Base-by-base conservation (phyloP, 306 rosid genomes). In the Trifolium fragiferum region DNA sequence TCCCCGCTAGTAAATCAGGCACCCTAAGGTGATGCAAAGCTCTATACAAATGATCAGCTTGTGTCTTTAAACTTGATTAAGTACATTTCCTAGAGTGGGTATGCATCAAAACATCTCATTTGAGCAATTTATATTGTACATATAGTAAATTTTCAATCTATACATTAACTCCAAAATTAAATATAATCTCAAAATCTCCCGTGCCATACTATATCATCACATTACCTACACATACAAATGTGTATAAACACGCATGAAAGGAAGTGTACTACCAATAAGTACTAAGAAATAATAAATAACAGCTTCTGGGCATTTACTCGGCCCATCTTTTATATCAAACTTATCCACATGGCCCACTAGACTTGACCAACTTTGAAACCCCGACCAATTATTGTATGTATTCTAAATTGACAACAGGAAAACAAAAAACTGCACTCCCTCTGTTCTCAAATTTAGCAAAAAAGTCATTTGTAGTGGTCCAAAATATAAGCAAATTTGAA, bases 391-490 rank as follows among this genome's bases (percentile, higher is more conserved):
- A 25, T 74, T 59, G 10, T 12, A 13, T 37, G 50, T 19, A 67
- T 37, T 80, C 21, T 68, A 46, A 49, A 13, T 13, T 59, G 33
- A 47, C 61, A 65, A 58, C 40, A 19, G 50, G 66, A 70, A 57
- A 41, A 41, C 25, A 51, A 51, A 49, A 49, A 15, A n/a, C 10
- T 18, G 25, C 11, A 8, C 12, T 51, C 25, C 23, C 1, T 51
- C 58, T 16, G 23, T 16, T 51, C 58, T 18, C 58, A 51, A 50
- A 16, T 8, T 2, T 51, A 51, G 51, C 16, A 46, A 46, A 51
- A 51, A 8, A 18, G 2, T 8, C 6, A 51, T 51, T 25, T 51
- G 16, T 18, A 51, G 5, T 51, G 23, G 13, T 51, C 10, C 12
- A 51, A 51, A 19, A 16, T 51, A 51, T 51, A 51, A 18, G 12